A percentile compares a stretch with the other conserved stretches of the same genome.
phyloP scores from a whole-genome alignment of 2,329 filamentous ascomycete species.

The Onygenales sp. region DNA sequence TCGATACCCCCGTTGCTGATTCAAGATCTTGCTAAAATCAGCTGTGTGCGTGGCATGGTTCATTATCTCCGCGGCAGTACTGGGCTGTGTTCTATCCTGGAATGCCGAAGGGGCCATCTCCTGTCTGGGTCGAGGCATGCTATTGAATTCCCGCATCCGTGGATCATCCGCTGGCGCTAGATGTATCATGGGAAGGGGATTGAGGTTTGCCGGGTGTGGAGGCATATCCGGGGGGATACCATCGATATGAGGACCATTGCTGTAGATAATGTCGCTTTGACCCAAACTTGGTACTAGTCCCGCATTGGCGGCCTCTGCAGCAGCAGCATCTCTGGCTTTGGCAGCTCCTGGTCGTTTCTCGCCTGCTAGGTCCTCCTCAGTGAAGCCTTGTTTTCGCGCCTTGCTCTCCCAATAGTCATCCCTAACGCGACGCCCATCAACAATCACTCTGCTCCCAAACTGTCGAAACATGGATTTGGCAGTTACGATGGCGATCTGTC shows the following conservation, averaged over 20 bases:
- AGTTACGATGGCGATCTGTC: slow-evolving; percentile 96
- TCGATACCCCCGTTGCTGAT: slow-evolving; percentile 68
- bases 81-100: slow-evolving; percentile 73
- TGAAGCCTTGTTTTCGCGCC: slow-evolving; percentile 94
- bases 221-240: slow-evolving; percentile 63
- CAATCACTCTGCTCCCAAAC: slow-evolving; percentile 89
- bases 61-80: slow-evolving; percentile 66
- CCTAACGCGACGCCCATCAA: slow-evolving; percentile 78
- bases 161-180: slow-evolving; percentile 67
- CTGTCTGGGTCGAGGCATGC: slow-evolving; percentile 75
- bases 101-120: slow-evolving; percentile 70
- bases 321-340: slow-evolving; percentile 74
- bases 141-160: slow-evolving; percentile 70
- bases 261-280: slow-evolving; percentile 83
- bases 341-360: slow-evolving; percentile 91
- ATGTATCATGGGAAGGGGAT: slow-evolving; percentile 77
- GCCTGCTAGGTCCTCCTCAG: slow-evolving; percentile 87
- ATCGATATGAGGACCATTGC: slow-evolving; percentile 57
- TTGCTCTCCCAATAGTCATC: slow-evolving; percentile 99
- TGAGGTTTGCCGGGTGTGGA: slow-evolving; percentile 54
- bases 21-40: slow-evolving; percentile 80
- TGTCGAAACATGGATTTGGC: slow-evolving; percentile 98
- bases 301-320: slow-evolving; percentile 52
- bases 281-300: slow-evolving; percentile 52
- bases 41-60: slow-evolving; percentile 80